These are phyloP conservation scores for Stenogyne calaminthoides DNA, from an alignment of 305 asterid species.

Conservation along the genomic window DNA sequence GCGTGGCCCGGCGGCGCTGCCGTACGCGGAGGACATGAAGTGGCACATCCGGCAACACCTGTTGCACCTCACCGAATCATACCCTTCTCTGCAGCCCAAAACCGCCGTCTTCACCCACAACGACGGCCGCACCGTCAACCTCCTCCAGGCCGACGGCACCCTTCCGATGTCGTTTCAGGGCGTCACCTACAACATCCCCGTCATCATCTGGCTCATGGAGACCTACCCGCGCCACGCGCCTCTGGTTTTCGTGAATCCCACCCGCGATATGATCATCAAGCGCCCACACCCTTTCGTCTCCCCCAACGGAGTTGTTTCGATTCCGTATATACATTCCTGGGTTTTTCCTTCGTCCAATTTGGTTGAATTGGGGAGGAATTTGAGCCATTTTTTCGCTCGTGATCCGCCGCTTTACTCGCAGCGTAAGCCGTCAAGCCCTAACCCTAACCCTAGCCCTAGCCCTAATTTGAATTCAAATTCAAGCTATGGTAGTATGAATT, in stretches of 20 bases:
- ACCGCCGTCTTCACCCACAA: slow-evolving; percentile 89
- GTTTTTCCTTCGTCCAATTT: slow-evolving; percentile 85
- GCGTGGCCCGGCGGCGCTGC: slow-evolving; percentile 72
- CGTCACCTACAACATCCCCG: slow-evolving; percentile 87
- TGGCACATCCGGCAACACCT: slow-evolving; percentile 93
- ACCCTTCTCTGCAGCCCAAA: slow-evolving; percentile 79
- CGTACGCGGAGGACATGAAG: slow-evolving; percentile 75
- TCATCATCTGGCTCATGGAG: slow-evolving; percentile 89
- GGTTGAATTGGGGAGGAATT: slow-evolving; percentile 68
- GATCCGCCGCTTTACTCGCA: slow-evolving; percentile 94
- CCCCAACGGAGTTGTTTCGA: slow-evolving; percentile 87
- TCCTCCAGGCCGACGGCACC: slow-evolving; percentile 92
- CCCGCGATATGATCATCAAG: slow-evolving; percentile 86
- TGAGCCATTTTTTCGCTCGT: slow-evolving; percentile 66
- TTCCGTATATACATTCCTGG: slow-evolving; percentile 82
- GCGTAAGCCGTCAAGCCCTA: slow-evolving; percentile 48
- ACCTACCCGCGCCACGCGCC: slow-evolving; percentile 90
- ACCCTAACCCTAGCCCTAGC: slow-evolving; percentile 28
- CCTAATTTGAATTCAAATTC: slow-evolving; percentile 39
- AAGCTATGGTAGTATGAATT: slow-evolving; percentile 41
- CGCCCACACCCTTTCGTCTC: slow-evolving; percentile 83
- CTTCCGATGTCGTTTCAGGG: slow-evolving; percentile 75
- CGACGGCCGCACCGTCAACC: slow-evolving; percentile 90
- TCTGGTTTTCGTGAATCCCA: slow-evolving; percentile 86
- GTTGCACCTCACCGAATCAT: slow-evolving; percentile 58